These are phyloP conservation scores for Suillus cothurnatus DNA, from an alignment of 768 basidiomycete genomes.

Conservation along the genomic window DNA sequence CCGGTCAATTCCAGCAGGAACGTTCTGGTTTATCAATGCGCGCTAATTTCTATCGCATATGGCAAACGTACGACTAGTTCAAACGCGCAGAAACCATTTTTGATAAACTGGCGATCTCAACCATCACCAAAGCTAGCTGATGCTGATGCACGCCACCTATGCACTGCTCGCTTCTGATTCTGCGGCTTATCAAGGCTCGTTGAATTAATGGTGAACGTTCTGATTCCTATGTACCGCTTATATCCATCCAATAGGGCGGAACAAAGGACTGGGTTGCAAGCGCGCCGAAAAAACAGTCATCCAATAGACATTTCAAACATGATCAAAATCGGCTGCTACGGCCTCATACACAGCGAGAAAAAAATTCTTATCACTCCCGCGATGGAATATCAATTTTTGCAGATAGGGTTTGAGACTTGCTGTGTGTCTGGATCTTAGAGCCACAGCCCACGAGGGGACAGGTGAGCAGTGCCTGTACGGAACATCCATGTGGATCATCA, in stretches of 20 bases:
- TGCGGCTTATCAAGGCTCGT: neutral
- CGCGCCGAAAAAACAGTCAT: neutral
- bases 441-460: too few species aligned
- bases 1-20: neutral
- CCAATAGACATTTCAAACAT: neutral
- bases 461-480: neutral
- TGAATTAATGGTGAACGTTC: neutral
- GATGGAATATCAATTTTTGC: neutral
- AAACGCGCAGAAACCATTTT: neutral
- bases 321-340: neutral
- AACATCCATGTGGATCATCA: neutral
- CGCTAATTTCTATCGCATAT: neutral
- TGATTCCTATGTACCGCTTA: neutral
- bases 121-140: neutral
- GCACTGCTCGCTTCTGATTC: neutral
- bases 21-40: neutral
- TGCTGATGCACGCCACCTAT: neutral
- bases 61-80: neutral
- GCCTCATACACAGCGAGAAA: neutral
- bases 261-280: neutral
- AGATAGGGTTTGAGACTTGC: neutral
- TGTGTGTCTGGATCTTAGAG: neutral
- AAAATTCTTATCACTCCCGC: neutral
- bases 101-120: neutral
- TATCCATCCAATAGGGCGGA: neutral